phyloP scores from a whole-genome alignment of 1,284 basidiomycete species.

The Rhodotorula sp. region DNA sequence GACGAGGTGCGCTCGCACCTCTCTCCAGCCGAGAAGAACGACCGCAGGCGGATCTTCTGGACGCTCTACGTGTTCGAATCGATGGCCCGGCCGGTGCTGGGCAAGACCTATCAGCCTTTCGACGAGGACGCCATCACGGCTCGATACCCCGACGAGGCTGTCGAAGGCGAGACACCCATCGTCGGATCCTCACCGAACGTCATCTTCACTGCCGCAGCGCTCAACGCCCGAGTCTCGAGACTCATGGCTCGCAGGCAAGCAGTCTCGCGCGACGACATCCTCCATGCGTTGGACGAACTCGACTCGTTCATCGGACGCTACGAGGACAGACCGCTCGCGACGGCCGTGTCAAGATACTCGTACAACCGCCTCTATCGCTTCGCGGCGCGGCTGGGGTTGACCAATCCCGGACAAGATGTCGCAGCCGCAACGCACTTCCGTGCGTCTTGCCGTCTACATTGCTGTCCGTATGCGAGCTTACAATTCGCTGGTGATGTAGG shows the following conservation, averaged over 20 bases:
- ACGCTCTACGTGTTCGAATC: conserved; percentile 12
- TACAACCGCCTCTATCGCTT: conserved; percentile 13
- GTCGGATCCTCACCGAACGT: not conserved
- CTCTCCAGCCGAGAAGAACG: conserved; percentile 15
- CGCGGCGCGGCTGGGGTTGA: not conserved
- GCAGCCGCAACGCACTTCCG: not conserved
- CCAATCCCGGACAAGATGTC: not conserved
- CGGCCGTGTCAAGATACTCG: conserved; percentile 2
- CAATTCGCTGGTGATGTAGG: not conserved
- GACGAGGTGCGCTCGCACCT: conserved; percentile 1
- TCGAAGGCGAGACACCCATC: not conserved
- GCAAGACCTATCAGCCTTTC: conserved; percentile 4
- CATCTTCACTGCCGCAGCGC: conserved; percentile 1
- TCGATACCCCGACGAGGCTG: not conserved
- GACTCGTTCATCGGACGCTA: not conserved
- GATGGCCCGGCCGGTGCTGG: conserved; percentile 2
- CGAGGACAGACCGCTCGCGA: not conserved
- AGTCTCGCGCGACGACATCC: not conserved
- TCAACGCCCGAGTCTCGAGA: conserved; percentile 7
- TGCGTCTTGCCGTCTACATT: not conserved
- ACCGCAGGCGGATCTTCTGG: conserved; percentile 23
- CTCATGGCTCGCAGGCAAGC: not conserved
- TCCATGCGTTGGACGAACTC: conserved; percentile 9
- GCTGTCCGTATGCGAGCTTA: not conserved
- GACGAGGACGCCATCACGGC: conserved; percentile 8